Base-by-base conservation (phyloP, 306 rosid species). In the Bauhinia variegata region DNA sequence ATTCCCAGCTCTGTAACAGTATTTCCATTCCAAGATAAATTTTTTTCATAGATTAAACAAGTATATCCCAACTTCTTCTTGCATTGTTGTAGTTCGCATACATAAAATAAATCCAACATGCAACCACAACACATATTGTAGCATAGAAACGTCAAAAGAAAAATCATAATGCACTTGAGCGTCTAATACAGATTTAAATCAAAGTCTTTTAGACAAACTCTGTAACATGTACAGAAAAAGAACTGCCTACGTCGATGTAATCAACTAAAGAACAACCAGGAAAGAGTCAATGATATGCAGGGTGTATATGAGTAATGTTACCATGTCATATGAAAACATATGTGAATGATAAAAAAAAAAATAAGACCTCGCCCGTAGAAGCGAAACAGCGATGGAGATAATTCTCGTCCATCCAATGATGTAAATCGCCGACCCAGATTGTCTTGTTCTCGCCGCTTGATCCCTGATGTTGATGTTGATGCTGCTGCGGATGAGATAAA, bases 401-500 rank as follows among this genome's bases (percentile, higher is more conserved):
- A 77, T 72, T 84, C 71, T 92, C 97, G 49, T 89, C 97, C 97
- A 92, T 92, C 97, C 96, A 89, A 16, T 83, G 92, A 50, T 85
- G 92, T 76, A 92, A 87, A 84, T 92, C 97, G 3, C 97, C 97
- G 68, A 87, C 86, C 97, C 96, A 92, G 61, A 92, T 34, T 17
- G 97, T 89, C 80, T 87, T 92, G 52, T 92, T 92, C 69, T 87
- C 92, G 13, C 77, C 80, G 48, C 77, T 71, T 63, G 97, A 92
- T 85, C 90, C 86, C 60, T 78, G 83, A 36, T 75, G 77, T n/a
- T n/a, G n/a, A n/a, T n/a, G n/a, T 18, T 73, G 87, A 15, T 79
- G 80, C 5, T 78, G 87, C 13, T 74, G 82, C 5, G 54, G 60
- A 46, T 71, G 86, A 14, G 80, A 86, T 12, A 53, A 68, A 62